A percentile compares a stretch with the other conserved stretches of the same genome.
Conservation (phyloP, 768 basidiomycete species). For the Phlebiopsis flavidoalba region DNA sequence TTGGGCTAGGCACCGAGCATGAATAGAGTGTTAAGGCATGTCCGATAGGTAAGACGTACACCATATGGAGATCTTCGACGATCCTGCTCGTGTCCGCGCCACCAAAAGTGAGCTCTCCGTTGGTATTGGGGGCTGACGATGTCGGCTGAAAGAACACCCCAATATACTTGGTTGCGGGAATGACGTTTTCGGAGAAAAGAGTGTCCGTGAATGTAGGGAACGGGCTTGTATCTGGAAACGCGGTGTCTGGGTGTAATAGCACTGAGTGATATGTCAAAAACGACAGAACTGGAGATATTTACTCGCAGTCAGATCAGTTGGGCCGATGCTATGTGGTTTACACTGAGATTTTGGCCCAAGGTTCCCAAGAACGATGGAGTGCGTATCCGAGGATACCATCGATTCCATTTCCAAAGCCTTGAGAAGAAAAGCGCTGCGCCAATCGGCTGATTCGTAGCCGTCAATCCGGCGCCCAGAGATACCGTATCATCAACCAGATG, state of each 20-base stretch:
- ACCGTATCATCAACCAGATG: slow-evolving; percentile 20
- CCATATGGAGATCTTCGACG: background rate
- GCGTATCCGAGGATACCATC: slow-evolving; percentile 12
- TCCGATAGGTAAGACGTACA: background rate
- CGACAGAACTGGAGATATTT: slow-evolving; percentile 10
- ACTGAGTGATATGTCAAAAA: background rate
- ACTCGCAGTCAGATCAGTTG: slow-evolving; percentile 46
- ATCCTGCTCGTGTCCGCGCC: slow-evolving; percentile 1
- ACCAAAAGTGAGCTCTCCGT: slow-evolving; percentile 7
- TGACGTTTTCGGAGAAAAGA: background rate
- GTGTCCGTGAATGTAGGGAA: slow-evolving; percentile 3
- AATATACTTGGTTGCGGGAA: background rate
- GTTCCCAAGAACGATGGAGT: background rate
- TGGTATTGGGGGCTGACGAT: background rate
- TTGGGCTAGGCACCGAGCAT: slow-evolving; percentile 17
- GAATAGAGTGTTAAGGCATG: slow-evolving; percentile 5
- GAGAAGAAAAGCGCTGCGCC: slow-evolving; percentile 2
- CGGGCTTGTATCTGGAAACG: slow-evolving; percentile 26
- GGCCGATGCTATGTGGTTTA: slow-evolving; percentile 47
- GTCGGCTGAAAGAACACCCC: slow-evolving; percentile 5
- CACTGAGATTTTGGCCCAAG: background rate
- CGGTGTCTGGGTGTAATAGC: background rate
- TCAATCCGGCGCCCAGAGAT: background rate
- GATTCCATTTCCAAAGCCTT: slow-evolving; percentile 7
- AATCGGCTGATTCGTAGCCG: slow-evolving; percentile 1